Evolutionary conservation across 352 stramenopile species (phyloP).

Genomic region (Pythium oligandrum): DNA sequence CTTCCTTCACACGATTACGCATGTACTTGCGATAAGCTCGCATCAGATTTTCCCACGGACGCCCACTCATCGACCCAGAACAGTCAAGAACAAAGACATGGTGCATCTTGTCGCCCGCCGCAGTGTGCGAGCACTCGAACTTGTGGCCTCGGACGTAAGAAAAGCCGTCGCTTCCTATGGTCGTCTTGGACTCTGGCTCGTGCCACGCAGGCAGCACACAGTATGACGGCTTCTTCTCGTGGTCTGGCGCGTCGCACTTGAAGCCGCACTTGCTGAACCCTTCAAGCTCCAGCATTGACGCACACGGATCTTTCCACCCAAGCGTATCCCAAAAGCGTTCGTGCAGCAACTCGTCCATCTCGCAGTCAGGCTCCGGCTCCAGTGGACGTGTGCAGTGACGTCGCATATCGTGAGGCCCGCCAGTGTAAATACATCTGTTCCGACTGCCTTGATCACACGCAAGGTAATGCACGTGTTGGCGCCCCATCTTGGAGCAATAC

Average conservation of each 20-base stretch:
- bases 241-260: constrained; percentile 61
- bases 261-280: constrained; percentile 68
- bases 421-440: neutral
- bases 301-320: constrained; percentile 68
- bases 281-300: constrained; percentile 44
- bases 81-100: constrained; percentile 33
- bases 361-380: constrained; percentile 42
- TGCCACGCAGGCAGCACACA: constrained; percentile 59
- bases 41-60: no score
- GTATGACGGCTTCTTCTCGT: constrained; percentile 43
- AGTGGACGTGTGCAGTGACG: constrained; percentile 56
- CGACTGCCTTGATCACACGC: constrained; percentile 38
- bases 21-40: no score
- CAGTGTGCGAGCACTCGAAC: constrained; percentile 70
- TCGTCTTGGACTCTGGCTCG: constrained; percentile 19
- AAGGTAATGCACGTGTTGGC: constrained; percentile 70
- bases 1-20: no score
- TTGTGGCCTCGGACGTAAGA: constrained; percentile 63
- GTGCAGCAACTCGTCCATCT: constrained; percentile 70
- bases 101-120: constrained; percentile 48
- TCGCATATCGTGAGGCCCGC: constrained; percentile 31
- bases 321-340: constrained; percentile 74
- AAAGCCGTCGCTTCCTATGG: constrained; percentile 31
- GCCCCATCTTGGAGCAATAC: constrained; percentile 78
- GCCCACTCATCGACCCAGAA: no score